Base-by-base conservation (phyloP, 2,329 filamentous ascomycete species). In the Fusarium pseudoanthophilum region DNA sequence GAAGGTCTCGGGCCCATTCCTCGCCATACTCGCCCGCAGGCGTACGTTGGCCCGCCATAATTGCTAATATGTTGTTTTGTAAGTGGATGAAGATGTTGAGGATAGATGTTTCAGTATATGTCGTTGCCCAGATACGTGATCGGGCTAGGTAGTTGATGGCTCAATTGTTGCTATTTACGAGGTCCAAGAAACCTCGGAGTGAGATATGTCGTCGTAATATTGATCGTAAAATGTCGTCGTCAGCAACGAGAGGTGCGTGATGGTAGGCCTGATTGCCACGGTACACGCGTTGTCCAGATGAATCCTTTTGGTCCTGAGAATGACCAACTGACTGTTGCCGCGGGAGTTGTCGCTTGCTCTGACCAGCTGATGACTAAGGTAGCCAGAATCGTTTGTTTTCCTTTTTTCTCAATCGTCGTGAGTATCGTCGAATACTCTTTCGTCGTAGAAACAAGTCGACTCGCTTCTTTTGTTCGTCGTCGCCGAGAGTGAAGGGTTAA, bases 1-100 rank as follows among this genome's bases (percentile, higher is more conserved):
- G 92, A 78, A 98, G 85, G 67, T 95, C 93, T 78, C 90, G 88
- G 32, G 95, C 94, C 91, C 92, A 93, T 78, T 89, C 88, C 79
- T 95, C 92, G 79, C 92, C 92, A 77, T 90, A 89, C 11, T 86
- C 82, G 71, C 78, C 76, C 73, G 78, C 78, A 65, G 82, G 79
- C 67, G 78, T 79, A 77, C 78, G 77, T 78, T 79, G 82, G 75
- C 81, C 81, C 75, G 81, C 82, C 83, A 85, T 85, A 65, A 64
- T 80, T 70, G 53, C 7, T 72, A 39, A 63, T 13, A 34, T 57
- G 37, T 57, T 40, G 20, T 51, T 49, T 36, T 51, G 48, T 26
- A 30, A 42, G 40, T 21, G n/a, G 56, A 67, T 49, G 28, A 45
- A 57, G 28, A 55, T 67, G 55, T 36, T 59, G n/a, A 56, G 32